Percentiles rank a stretch among this genome's conserved stretches.
Evolutionary conservation across 2,329 filamentous ascomycete species (phyloP).

Genomic region (Penicillium sp.): DNA sequence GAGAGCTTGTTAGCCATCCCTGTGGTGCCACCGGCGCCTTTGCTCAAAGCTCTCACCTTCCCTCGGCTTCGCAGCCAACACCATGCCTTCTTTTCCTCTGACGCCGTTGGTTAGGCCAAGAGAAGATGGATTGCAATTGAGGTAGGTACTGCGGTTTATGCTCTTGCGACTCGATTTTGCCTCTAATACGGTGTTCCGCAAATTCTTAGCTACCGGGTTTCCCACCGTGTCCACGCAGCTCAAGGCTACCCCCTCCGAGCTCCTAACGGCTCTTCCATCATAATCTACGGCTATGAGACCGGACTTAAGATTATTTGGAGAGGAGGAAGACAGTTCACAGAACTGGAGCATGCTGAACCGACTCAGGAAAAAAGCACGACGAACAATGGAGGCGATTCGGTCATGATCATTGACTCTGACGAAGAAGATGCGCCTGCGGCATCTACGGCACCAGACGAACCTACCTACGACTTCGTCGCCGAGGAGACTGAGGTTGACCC

Average conservation of each 20-base stretch:
- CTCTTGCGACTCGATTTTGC: neutral
- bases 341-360: conserved; percentile 22
- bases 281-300: conserved; percentile 59
- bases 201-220: conserved; percentile 56
- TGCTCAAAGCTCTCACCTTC: conserved; percentile 12
- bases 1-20: conserved; percentile 4
- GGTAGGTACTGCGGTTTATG: conserved; percentile 28
- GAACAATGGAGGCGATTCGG: conserved; percentile 38
- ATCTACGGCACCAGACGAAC: conserved; percentile 16
- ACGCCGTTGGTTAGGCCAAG: conserved; percentile 39
- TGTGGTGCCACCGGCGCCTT: conserved; percentile 18
- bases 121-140: conserved; percentile 44
- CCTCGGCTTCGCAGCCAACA: conserved; percentile 13
- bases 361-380: conserved; percentile 25
- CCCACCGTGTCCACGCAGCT: conserved; percentile 56
- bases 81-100: conserved; percentile 37
- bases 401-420: conserved; percentile 58
- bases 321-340: conserved; percentile 53
- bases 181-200: conserved; percentile 8
- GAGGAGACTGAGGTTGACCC: conserved; percentile 58
- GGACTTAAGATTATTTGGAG: conserved; percentile 61
- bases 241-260: conserved; percentile 58
- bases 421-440: conserved; percentile 49
- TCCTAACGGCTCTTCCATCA: conserved; percentile 61
- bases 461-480: conserved; percentile 47